These are phyloP conservation scores for Tulasnella sp. DNA, from an alignment of 768 basidiomycete species.

Conservation along the genomic window DNA sequence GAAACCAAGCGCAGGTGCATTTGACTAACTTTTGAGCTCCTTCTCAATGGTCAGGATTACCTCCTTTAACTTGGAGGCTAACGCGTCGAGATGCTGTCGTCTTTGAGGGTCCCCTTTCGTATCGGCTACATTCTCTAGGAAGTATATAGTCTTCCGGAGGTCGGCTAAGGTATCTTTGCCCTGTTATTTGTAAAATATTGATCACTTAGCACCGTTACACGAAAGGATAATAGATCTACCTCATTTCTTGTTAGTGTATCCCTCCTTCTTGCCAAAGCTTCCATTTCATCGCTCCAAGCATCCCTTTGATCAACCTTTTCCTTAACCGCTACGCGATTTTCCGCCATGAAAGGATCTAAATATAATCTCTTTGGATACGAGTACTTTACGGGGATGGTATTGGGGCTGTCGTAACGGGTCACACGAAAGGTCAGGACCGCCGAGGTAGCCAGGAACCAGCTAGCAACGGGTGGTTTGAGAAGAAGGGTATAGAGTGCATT, in stretches of 20 bases:
- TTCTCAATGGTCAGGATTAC: conserved; percentile 41
- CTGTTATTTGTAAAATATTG: conserved; percentile 26
- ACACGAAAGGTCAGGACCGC: conserved; percentile 19
- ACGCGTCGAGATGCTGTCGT: conserved; percentile 30
- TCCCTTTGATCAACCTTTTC: conserved; percentile 27
- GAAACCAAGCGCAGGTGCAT: neutral
- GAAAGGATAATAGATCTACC: conserved; percentile 20
- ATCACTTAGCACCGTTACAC: neutral
- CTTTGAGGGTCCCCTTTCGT: conserved; percentile 37
- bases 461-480: conserved; percentile 42
- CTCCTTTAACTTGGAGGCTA: conserved; percentile 39
- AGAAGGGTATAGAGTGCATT: conserved; percentile 43
- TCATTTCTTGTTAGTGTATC: conserved; percentile 45
- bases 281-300: conserved; percentile 37
- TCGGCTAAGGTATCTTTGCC: conserved; percentile 49
- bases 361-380: conserved; percentile 52
- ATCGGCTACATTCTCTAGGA: conserved; percentile 55
- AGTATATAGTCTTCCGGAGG: conserved; percentile 48
- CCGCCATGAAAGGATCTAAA: conserved; percentile 56
- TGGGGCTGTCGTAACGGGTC: conserved; percentile 15
- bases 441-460: conserved; percentile 33
- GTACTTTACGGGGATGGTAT: conserved; percentile 30
- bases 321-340: conserved; percentile 37
- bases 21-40: conserved; percentile 39
- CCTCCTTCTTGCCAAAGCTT: conserved; percentile 34